phyloP scores from a whole-genome alignment of 257 asterid species.

The Solanum commersonii region DNA sequence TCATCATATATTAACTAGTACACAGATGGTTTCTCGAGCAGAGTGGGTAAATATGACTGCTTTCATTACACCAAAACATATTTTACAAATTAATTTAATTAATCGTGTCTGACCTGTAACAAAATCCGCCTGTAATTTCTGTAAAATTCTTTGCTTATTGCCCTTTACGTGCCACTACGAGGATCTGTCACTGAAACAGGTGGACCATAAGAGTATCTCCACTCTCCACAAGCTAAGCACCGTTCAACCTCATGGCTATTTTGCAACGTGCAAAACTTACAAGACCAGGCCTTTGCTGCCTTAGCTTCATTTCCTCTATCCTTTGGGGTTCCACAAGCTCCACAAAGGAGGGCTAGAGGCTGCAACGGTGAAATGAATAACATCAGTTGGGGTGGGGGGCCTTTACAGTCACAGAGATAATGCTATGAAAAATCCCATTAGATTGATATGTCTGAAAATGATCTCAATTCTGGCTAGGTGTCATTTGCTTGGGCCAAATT shows the following conservation, averaged over 20 bases:
- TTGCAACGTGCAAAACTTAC: constrained; percentile 79
- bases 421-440: not conserved
- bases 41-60: not conserved
- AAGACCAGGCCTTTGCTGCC: constrained; percentile 40
- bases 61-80: not conserved
- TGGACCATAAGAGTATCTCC: constrained; percentile 86
- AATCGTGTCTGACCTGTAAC: not conserved
- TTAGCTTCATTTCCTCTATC: constrained; percentile 12
- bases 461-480: not conserved
- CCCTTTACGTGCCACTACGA: constrained; percentile 31
- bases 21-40: not conserved
- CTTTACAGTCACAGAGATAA: not conserved
- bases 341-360: constrained; percentile 46
- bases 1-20: not conserved
- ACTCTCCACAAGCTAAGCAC: constrained; percentile 77
- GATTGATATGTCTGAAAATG: not conserved
- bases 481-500: not conserved
- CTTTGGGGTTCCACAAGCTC: constrained; percentile 54
- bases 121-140: not conserved
- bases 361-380: constrained; percentile 16
- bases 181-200: constrained; percentile 37
- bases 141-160: not conserved
- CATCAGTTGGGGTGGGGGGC: not conserved
- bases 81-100: not conserved
- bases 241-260: constrained; percentile 39